Evolutionary conservation across 176 grass and related monocot genomes (phyloP), one percentile per base, ranked within the genome.

Genomic region (Elymus sibiricus): DNA sequence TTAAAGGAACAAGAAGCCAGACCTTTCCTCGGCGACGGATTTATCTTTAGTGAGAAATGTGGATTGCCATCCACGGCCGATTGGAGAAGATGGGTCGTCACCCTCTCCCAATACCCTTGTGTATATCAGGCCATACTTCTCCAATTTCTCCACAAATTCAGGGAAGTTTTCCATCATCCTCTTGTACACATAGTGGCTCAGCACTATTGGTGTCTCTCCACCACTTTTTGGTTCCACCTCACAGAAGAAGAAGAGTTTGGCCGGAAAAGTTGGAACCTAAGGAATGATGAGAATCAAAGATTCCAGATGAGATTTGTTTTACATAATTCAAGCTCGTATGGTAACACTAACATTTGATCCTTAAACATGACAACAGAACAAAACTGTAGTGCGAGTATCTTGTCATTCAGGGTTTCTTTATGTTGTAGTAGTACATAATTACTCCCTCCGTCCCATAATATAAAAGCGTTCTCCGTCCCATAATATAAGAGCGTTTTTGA

Each of bases 221-320:
- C 90, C 88, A 3, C 51, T 94, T 55, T 86, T 89, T 0, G 97
- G 94, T 24, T 99, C 94, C 53, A 91, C 86, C 61, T 99, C 97
- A 21, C 97, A 99, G 83, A 96, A 99, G 79, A 98, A 98, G 85
- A 99, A 99, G 21, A 98, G 43, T n/a, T 99, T 96, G 0, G 90
- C 66, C 0, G 97, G 97, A 66, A 99, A 98, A 61, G 91, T 88
- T 11, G 97, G 90, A 78, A 98, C 94, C 97, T 98, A 21, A 63
- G n/a, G 9, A 67, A 65, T 51, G 0, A 34, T 19, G 7, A 22
- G 11, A 63, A 46, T 35, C 10, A 2, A 2, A 32, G 4, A 2
- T 74, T 77, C 14, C 2, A 28, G 2, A 17, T 9, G 15, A 79
- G 15, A 9, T 64, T 34, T 2, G 40, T 7, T 64, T 22, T 44